phyloP scores from a whole-genome alignment of 108 stramenopile genomes.

The Cyclotella baltica region DNA sequence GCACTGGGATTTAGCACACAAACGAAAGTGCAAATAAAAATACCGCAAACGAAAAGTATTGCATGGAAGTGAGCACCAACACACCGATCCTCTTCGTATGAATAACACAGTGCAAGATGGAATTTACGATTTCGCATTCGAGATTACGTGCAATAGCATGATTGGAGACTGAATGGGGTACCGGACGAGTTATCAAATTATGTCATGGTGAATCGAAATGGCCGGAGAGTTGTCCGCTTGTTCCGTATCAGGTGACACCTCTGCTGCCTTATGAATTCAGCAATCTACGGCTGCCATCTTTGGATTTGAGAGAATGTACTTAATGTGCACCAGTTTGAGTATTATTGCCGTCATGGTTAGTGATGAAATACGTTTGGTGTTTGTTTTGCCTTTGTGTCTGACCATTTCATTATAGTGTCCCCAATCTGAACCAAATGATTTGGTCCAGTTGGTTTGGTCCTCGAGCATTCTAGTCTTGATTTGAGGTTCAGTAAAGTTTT shows the following conservation, averaged over 20 bases:
- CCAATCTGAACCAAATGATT: too few species aligned
- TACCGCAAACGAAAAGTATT: constrained; percentile 21
- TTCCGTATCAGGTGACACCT: constrained; percentile 35
- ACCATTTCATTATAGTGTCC: too few species aligned
- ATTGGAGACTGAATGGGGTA: constrained; percentile 22
- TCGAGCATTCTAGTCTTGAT: too few species aligned
- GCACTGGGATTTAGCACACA: constrained; percentile 19
- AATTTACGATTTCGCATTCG: constrained; percentile 25
- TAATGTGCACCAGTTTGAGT: too few species aligned
- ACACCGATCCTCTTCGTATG: neutral
- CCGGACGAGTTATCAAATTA: constrained; percentile 24
- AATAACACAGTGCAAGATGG: neutral
- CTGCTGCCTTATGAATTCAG: too few species aligned
- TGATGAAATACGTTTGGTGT: too few species aligned
- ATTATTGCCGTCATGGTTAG: too few species aligned
- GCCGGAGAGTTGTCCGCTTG: constrained; percentile 1
- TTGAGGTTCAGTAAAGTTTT: too few species aligned
- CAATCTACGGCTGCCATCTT: too few species aligned
- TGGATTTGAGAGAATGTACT: too few species aligned
- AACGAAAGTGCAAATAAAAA: constrained; percentile 38
- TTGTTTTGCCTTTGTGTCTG: too few species aligned
- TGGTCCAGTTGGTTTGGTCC: too few species aligned
- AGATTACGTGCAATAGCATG: constrained; percentile 31
- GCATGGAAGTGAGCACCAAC: constrained; percentile 5
- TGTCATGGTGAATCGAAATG: constrained; percentile 23